Percentiles rank a stretch among this genome's conserved stretches.
These are phyloP conservation scores for Trichoderma sp. DNA, from an alignment of 2,329 filamentous ascomycete genomes.

Conservation along the genomic window DNA sequence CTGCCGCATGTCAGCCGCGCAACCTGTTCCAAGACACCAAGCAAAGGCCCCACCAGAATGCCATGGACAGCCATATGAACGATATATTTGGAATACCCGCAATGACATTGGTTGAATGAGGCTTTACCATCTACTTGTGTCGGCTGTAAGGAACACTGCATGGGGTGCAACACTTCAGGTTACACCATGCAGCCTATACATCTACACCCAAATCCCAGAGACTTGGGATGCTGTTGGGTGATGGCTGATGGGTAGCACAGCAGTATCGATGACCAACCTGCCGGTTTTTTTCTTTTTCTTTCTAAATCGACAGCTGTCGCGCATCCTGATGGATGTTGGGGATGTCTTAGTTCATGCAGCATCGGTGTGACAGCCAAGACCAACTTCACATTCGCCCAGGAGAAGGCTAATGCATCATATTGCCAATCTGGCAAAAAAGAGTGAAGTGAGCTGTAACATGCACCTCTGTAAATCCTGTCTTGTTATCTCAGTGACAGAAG, in stretches of 20 bases:
- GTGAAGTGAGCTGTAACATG: not conserved
- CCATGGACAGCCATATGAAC: not conserved
- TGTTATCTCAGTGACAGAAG: not conserved
- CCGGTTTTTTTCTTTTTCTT: not conserved
- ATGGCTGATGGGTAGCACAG: not conserved
- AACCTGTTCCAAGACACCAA: not conserved
- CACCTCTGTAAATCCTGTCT: not conserved
- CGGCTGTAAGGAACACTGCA: not conserved
- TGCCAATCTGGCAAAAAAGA: not conserved
- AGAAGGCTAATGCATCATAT: not conserved
- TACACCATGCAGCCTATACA: not conserved
- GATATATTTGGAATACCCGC: not conserved
- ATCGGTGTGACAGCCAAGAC: conserved; percentile 2
- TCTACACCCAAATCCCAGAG: conserved; percentile 2
- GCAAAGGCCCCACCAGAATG: not conserved
- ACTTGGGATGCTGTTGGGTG: not conserved
- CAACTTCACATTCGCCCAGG: not conserved
- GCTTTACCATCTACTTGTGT: not conserved
- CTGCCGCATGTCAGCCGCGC: not conserved
- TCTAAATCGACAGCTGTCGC: not conserved
- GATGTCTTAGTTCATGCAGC: conserved; percentile 8
- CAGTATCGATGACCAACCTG: not conserved
- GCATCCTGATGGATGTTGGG: not conserved
- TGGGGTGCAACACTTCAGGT: not conserved
- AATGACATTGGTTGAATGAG: no score